Percentiles rank a stretch among this genome's conserved stretches.
These are phyloP conservation scores for Starmerella ratchasimensis DNA, from an alignment of 805 yeast genomes.

Conservation along the genomic window DNA sequence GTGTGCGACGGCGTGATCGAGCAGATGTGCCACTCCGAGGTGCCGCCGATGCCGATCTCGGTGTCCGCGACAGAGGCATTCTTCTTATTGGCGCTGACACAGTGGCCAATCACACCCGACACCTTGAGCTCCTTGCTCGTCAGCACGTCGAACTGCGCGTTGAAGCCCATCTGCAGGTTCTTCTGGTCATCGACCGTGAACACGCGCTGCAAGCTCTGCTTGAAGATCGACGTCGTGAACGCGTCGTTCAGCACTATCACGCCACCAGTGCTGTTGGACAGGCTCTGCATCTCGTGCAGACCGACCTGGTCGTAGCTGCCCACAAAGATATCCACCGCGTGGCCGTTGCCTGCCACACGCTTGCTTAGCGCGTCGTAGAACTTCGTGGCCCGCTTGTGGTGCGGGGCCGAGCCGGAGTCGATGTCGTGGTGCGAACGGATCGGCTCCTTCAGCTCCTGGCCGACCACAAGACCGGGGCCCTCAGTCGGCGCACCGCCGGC, in stretches of 20 bases:
- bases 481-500: conserved; percentile 93
- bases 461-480: conserved; percentile 89
- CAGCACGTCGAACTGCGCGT: conserved; percentile 74
- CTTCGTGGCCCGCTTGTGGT: conserved; percentile 71
- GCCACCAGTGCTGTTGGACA: conserved; percentile 83
- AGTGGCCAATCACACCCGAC: conserved; percentile 89
- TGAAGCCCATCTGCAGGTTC: conserved; percentile 76
- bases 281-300: conserved; percentile 78
- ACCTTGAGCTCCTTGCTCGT: conserved; percentile 79
- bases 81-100: conserved; percentile 46
- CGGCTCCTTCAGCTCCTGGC: conserved; percentile 83
- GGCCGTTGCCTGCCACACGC: conserved; percentile 58
- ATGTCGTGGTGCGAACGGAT: conserved; percentile 95
- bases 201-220: conserved; percentile 76
- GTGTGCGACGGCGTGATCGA: conserved; percentile 76
- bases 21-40: conserved; percentile 77
- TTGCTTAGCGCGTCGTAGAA: conserved; percentile 64
- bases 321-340: conserved; percentile 78
- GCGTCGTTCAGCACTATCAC: conserved; percentile 78
- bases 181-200: conserved; percentile 83
- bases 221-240: conserved; percentile 86
- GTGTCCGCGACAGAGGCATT: conserved; percentile 73
- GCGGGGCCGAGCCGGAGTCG: conserved; percentile 79
- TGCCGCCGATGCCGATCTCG: conserved; percentile 88
- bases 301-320: conserved; percentile 97